Base-by-base conservation (phyloP, 1,284 basidiomycete species). In the Puccinia polysora region DNA sequence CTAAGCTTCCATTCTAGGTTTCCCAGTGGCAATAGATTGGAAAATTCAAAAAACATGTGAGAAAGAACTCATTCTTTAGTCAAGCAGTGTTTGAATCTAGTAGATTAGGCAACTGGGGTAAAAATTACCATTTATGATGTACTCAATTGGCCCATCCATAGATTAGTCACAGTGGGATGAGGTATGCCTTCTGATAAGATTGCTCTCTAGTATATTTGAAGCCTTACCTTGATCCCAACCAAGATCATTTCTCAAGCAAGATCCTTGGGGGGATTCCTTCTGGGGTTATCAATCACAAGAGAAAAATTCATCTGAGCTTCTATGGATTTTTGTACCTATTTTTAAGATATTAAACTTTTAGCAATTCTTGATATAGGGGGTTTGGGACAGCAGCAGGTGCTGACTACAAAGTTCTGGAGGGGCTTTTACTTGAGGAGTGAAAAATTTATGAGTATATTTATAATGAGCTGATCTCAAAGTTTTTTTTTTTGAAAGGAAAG, bases 91-190 rank as follows among this genome's bases (percentile, higher is more conserved):
- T 20, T 6, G 53, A 32, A 8, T 58, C 30, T n/a, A 69, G 47
- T 2, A 23, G 25, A 12, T 34, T 23, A 20, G 45, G 40, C 0
- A 28, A 10, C 8, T n/a, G 43, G 12, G 65, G 65, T 6, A 69
- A 28, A 7, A 38, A 59, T 2, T 53, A 38, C 65, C 65, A 69
- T 59, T 69, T 69, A 43, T 53, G 65, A 53, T 69, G 18, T n/a
- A 30, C 15, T 32, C 4, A 32, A 34, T 20, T 28, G 8, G 25
- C 6, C n/a, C 25, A 47, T 23, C 4, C 23, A 36, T n/a, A n/a
- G n/a, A n/a, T n/a, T n/a, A n/a, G n/a, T n/a, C n/a, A n/a, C n/a
- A n/a, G n/a, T n/a, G n/a, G n/a, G n/a, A n/a, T n/a, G n/a, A n/a
- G n/a, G n/a, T n/a, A n/a, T n/a, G n/a, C n/a, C n/a, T n/a, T n/a